Evolutionary conservation across 2,329 filamentous ascomycete genomes (phyloP), one percentile per base, ranked within the genome.

Genomic region (Aspergillus sp.): DNA sequence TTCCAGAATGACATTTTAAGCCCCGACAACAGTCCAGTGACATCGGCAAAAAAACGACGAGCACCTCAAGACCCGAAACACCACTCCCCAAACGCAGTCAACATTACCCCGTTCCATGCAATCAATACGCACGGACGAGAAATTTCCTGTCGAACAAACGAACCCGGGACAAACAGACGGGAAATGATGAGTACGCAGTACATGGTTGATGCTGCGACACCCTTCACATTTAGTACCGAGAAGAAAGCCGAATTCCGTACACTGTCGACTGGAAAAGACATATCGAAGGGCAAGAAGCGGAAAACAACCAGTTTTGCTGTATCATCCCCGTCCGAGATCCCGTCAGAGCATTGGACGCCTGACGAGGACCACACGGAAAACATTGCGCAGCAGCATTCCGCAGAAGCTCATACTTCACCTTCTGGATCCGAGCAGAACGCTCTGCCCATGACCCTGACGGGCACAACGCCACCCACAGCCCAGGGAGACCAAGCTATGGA

Each of bases 191-290:
- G 72, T 56, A 77, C 75, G 2, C 75, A 78, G 61, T 71, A 64
- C 45, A 73, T 78, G 64, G 69, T 78, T 15, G 73, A 77, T 55
- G 69, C 72, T 14, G 69, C 70, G 27, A 75, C 73, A 3, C 75
- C 76, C 8, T 77, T 75, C 53, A 70, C 66, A 4, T 69, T 75
- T 41, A 76, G 73, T 37, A 71, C 71, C 17, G 62, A 64, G n/a
- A 73, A 67, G 59, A 72, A 67, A 57, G 41, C 45, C 46, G 64
- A 58, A 7, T 33, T 39, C 27, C 52, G 51, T 9, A 37, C 53
- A 8, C 47, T 58, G 9, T 49, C 58, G 8, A 57, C 45, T 14
- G 27, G 24, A 57, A 57, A 52, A n/a, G 45, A 47, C 8, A 51
- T 15, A 6, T 55, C 58, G 8, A 53, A 50, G 23, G 48, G 37